Conservation (phyloP, 257 asterid genomes). For the Lycium ferocissimum region DNA sequence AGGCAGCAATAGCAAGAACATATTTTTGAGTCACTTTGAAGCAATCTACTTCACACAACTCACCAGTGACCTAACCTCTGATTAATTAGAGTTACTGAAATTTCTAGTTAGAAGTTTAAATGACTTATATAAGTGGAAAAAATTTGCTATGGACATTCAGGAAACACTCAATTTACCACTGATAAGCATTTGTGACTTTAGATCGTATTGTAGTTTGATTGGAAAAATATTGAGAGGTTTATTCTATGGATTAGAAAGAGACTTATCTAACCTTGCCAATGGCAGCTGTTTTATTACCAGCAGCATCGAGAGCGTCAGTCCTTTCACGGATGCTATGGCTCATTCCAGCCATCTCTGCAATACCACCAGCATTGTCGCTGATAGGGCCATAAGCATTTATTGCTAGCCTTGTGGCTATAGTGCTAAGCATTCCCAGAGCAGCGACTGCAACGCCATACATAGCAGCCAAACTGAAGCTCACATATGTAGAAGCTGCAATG, state of each 20-base stretch:
- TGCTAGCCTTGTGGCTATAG: slow-evolving; percentile 57
- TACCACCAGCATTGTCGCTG: slow-evolving; percentile 62
- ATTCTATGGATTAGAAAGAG: neutral
- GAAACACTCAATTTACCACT: neutral
- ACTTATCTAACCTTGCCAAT: slow-evolving; percentile 48
- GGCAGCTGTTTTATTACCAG: slow-evolving; percentile 63
- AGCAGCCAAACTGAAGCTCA: slow-evolving; percentile 57
- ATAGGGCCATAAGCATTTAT: slow-evolving; percentile 62
- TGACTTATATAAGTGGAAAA: neutral
- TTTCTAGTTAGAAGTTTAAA: neutral
- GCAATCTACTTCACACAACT: neutral
- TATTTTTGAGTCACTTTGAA: neutral
- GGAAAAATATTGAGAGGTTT: neutral
- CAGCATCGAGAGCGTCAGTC: slow-evolving; percentile 59
- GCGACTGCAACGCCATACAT: slow-evolving; percentile 59
- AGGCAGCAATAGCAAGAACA: neutral
- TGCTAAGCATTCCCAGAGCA: slow-evolving; percentile 62
- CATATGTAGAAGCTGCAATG: slow-evolving; percentile 51
- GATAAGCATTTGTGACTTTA: neutral
- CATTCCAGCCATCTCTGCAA: slow-evolving; percentile 64
- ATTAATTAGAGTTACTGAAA: neutral
- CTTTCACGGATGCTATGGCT: slow-evolving; percentile 50
- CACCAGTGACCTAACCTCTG: neutral
- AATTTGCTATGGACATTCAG: neutral
- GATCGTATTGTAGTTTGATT: neutral